Evolutionary conservation across 2,329 filamentous ascomycete genomes (phyloP), one percentile per base, ranked within the genome.

Genomic region (Fusarium dlaminii): DNA sequence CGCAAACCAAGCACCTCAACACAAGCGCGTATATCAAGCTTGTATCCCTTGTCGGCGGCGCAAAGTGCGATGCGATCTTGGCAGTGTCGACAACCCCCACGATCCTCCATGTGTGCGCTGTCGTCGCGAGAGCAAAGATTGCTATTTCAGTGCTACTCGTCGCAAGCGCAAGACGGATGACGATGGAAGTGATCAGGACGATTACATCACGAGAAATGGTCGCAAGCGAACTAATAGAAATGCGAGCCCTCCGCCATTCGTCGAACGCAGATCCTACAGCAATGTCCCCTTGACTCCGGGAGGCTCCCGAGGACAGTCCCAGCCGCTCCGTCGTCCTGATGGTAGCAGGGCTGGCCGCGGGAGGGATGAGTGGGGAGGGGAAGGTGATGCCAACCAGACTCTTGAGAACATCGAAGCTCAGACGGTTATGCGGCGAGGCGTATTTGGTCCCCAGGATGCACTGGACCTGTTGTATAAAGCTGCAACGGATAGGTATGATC

Each of bases 61-160:
- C 74, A 91, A 91, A 80, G 89, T 91, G 32, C 86, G 89, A 67
- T 91, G 88, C 81, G 89, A 91, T 74, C 83, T 91, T 12, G 89
- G 89, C 65, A 93, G 92, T 79, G 96, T 98, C 80, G 96, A 98
- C 84, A 96, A 96, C 78, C 96, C 96, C 30, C 91, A 95, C 83
- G 94, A 97, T 78, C 96, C 96, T 63, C 96, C 96, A 6, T 99
- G 96, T 82, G 93, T 96, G 68, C 91, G 96, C 80, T 99, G 96
- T 82, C 92, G 95, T 60, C 92, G 96, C 76, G 96, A 99, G 86
- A 94, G 92, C 85, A 98, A 98, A 83, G 93, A 98, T 79, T 99
- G 96, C 86, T 97, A 93, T 88, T 99, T 99, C 86, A 97, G 95
- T 72, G 94, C 95, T 27, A 98, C 95, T 37, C 90, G 96, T 57